These are phyloP conservation scores for Eremothecium cymbalariae DNA, from an alignment of 1,139 yeast species.

Conservation along the genomic window DNA sequence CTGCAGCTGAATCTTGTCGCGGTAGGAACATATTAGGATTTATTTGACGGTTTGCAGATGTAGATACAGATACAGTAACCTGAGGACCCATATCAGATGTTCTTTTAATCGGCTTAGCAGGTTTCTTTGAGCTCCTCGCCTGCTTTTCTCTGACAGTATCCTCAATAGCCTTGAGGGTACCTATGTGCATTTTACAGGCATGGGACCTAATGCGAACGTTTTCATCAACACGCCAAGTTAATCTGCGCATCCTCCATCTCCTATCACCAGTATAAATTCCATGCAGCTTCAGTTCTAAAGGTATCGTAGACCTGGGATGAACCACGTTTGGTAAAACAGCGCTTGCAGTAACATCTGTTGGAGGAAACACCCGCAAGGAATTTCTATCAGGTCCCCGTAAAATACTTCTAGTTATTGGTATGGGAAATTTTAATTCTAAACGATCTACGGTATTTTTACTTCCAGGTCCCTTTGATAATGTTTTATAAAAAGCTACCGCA, in stretches of 20 bases:
- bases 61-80: conserved; percentile 27
- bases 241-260: conserved; percentile 89
- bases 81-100: conserved; percentile 37
- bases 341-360: conserved; percentile 81
- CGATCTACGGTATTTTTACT: too few relatives aligned
- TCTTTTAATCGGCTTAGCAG: conserved; percentile 29
- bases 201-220: conserved; percentile 51
- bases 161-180: conserved; percentile 42
- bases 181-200: conserved; percentile 49
- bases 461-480: conserved; percentile 19
- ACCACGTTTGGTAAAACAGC: conserved; percentile 83
- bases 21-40: conserved; percentile 3
- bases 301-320: conserved; percentile 79
- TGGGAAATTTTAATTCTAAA: conserved; percentile 49
- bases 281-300: conserved; percentile 73
- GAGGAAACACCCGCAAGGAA: conserved; percentile 87
- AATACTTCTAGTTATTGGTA: conserved; percentile 71
- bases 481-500: conserved; percentile 50
- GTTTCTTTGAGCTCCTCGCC: conserved; percentile 21
- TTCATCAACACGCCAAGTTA: conserved; percentile 89
- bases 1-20: conserved; percentile 7
- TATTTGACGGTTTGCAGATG: conserved; percentile 6
- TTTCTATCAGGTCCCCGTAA: conserved; percentile 78
- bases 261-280: conserved; percentile 58
- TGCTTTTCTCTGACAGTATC: conserved; percentile 35